These are phyloP conservation scores for Phytophthora sansomeana DNA, from an alignment of 352 stramenopile species.

Conservation along the genomic window DNA sequence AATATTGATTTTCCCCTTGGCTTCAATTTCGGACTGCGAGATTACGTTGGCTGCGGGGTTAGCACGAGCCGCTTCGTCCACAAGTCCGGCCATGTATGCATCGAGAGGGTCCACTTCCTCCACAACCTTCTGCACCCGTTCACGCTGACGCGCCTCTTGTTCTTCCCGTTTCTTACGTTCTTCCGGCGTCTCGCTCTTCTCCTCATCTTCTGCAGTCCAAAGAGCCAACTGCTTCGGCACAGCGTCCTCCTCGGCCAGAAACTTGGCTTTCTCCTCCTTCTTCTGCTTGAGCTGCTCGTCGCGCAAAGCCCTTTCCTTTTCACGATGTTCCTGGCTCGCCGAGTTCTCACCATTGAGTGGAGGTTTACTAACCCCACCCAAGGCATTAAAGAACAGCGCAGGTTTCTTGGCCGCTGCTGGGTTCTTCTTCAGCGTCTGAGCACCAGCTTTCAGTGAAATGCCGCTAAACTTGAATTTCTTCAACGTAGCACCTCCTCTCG, in stretches of 20 bases:
- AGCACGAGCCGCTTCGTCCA: conserved; percentile 72
- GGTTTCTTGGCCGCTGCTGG: conserved; percentile 28
- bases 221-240: conserved; percentile 70
- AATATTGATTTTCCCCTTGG: conserved; percentile 82
- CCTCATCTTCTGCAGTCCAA: conserved; percentile 71
- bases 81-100: conserved; percentile 88
- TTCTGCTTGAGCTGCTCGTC: conserved; percentile 75
- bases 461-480: conserved; percentile 77
- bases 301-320: conserved; percentile 63
- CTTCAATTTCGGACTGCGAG: conserved; percentile 84
- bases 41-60: conserved; percentile 85
- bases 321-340: conserved; percentile 49
- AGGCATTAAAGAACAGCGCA: conserved; percentile 29
- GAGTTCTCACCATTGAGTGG: conserved; percentile 26
- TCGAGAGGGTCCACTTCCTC: conserved; percentile 87
- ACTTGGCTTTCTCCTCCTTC: conserved; percentile 64
- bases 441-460: conserved; percentile 68
- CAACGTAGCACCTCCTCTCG: conserved; percentile 20
- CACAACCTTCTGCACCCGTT: conserved; percentile 76
- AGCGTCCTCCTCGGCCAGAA: conserved; percentile 75
- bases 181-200: conserved; percentile 65
- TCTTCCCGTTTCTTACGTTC: conserved; percentile 60
- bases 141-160: conserved; percentile 51
- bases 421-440: conserved; percentile 11
- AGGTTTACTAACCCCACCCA: conserved; percentile 20